A percentile compares a stretch with the other conserved stretches of the same genome.
Conservation (phyloP, 2,329 filamentous ascomycete species). For the Alternaria dauci region DNA sequence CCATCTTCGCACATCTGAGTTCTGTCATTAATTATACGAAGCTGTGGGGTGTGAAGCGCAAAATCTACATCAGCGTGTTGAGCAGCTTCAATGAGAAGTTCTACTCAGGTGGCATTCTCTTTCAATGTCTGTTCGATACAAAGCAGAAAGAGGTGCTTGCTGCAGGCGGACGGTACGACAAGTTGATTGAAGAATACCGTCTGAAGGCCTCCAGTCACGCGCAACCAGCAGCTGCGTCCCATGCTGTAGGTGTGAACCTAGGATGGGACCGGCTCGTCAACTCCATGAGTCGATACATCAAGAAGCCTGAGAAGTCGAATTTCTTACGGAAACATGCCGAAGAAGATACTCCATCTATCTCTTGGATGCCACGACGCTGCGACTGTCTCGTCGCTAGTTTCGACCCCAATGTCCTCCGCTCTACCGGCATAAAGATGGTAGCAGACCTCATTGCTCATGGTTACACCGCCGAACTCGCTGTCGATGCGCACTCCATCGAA, state of each 20-base stretch:
- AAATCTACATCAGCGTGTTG: constrained; percentile 84
- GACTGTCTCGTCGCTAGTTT: constrained; percentile 92
- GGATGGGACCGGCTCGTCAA: constrained; percentile 84
- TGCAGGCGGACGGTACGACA: constrained; percentile 92
- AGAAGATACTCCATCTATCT: constrained; percentile 56
- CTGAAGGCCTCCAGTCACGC: constrained; percentile 69
- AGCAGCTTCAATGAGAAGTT: constrained; percentile 92
- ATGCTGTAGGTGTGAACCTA: constrained; percentile 91
- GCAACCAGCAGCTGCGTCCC: constrained; percentile 59
- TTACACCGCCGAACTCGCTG: constrained; percentile 87
- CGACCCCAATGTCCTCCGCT: constrained; percentile 77
- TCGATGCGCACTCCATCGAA: constrained; percentile 79
- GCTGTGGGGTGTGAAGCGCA: constrained; percentile 75
- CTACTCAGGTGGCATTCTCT: constrained; percentile 80
- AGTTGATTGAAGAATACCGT: constrained; percentile 82
- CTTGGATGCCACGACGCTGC: constrained; percentile 65
- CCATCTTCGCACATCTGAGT: constrained; percentile 77
- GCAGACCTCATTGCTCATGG: constrained; percentile 82
- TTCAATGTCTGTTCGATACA: constrained; percentile 88
- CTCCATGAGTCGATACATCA: constrained; percentile 63
- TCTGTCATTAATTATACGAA: constrained; percentile 80
- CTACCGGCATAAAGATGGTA: constrained; percentile 78
- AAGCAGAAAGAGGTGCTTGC: constrained; percentile 86
- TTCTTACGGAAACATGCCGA: constrained; percentile 76
- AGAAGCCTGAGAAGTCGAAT: constrained; percentile 54